Evolutionary conservation across 2,329 filamentous ascomycete genomes (phyloP).

Genomic region (Fusarium fujikuroi): DNA sequence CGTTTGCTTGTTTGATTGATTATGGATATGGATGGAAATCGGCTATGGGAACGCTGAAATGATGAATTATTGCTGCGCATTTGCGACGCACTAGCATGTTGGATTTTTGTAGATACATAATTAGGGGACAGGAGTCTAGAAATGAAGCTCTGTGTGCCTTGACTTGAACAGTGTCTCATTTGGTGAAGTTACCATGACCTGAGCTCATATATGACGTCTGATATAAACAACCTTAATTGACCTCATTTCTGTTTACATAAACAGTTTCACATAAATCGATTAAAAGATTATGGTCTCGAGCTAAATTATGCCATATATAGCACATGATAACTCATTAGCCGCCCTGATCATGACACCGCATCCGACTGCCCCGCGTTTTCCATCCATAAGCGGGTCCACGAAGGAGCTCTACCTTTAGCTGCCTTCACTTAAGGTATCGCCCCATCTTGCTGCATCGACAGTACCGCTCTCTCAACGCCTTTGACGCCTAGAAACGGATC

Average conservation of each 20-base stretch:
- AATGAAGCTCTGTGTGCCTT: slow-evolving; percentile 37
- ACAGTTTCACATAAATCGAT: background rate
- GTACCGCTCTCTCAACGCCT: slow-evolving; percentile 25
- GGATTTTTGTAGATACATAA: slow-evolving; percentile 46
- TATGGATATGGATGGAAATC: slow-evolving; percentile 42
- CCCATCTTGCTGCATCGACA: slow-evolving; percentile 31
- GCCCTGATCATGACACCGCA: slow-evolving; percentile 32
- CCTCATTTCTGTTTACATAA: background rate
- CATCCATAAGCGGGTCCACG: slow-evolving; percentile 15
- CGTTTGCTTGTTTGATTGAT: slow-evolving; percentile 48
- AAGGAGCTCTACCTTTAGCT: slow-evolving; percentile 31
- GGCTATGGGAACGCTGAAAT: slow-evolving; percentile 39
- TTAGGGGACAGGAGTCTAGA: slow-evolving; percentile 35
- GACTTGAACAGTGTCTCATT: background rate
- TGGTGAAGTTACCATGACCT: slow-evolving; percentile 2
- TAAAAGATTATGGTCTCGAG: background rate
- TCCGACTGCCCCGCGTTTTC: slow-evolving; percentile 42
- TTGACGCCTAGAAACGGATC: slow-evolving; percentile 18
- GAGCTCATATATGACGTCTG: background rate
- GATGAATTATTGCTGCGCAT: slow-evolving; percentile 42
- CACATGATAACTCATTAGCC: slow-evolving; percentile 9
- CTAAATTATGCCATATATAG: slow-evolving; percentile 1
- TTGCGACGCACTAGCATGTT: slow-evolving; percentile 37
- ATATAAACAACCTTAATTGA: background rate
- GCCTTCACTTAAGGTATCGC: slow-evolving; percentile 19